Evolutionary conservation across 805 yeast genomes (phyloP), one percentile per base, ranked within the genome.

Genomic region (Teunomyces aglyptinius): DNA sequence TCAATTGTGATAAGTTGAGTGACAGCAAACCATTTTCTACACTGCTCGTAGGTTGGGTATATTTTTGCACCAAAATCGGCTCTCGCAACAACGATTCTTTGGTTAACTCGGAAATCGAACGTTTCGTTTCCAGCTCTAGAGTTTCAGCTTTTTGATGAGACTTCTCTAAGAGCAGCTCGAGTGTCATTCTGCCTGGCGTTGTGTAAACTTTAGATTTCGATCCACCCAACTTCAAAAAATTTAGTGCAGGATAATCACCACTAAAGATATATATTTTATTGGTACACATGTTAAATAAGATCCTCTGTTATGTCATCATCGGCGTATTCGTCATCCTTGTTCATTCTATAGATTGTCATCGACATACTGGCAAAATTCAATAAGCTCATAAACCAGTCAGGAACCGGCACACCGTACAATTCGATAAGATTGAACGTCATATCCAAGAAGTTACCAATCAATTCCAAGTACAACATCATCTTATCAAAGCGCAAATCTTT

Each of bases 291-390:
- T 31, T 58, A 70, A 45, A 70, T 60, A 41, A 71, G 54, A 45
- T 72, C 76, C 46, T 72, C 74, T 16, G 69, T 59, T 10, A 71
- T 65, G 46, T 70, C 75, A 50, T 71, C 77, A 52, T 72, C 76
- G 18, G 61, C 51, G 46, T 72, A 71, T 58, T 71, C 77, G 49
- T 71, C 76, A n/a, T 72, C 76, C 56, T 72, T 72, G 58, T 72
- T 72, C 77, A 72, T 72, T 61, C 77, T 69, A 64, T 72, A 72
- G 39, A 72, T 57, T n/a, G 76, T 69, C 77, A 72, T 72, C 45
- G 59, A 62, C 76, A 72, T 72, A 50, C 75, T 68, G 15, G 74
- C 65, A 43, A 66, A 57, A 49, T 71, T 72, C 57, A 72, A 63
- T 7, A 57, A 47, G 48, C 60, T 64, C 76, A 72, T 70, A 41